Percentiles rank a stretch among this genome's conserved stretches.
Conservation (phyloP, 164 flowering plant genomes). For the Tetrastigma voinierianum region DNA sequence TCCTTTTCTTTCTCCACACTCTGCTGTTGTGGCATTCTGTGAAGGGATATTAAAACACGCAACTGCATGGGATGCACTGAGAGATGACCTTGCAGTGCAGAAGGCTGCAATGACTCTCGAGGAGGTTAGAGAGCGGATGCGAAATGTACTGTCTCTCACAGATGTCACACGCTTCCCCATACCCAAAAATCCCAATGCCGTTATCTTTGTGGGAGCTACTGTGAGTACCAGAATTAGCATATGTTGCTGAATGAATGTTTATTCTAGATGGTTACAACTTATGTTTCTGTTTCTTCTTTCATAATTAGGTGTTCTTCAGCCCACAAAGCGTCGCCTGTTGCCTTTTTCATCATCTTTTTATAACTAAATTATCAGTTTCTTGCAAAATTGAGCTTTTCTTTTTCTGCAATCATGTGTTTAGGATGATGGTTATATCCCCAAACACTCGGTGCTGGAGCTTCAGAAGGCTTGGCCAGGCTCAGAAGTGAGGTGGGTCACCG, state of each 20-base stretch:
- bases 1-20: constrained; percentile 95
- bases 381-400: neutral
- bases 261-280: neutral
- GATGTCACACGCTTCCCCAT: constrained; percentile 96
- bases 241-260: neutral
- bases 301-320: neutral
- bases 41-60: constrained; percentile 90
- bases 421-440: constrained; percentile 98
- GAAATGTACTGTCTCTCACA: constrained; percentile 85
- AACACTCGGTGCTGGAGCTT: constrained; percentile 87
- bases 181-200: constrained; percentile 86
- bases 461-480: constrained; percentile 99
- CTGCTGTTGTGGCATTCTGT: constrained; percentile 97
- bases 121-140: constrained; percentile 83
- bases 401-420: constrained; percentile 23
- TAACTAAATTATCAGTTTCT: too few relatives aligned
- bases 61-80: constrained; percentile 96
- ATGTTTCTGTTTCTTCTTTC: neutral
- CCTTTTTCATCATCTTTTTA: neutral
- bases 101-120: constrained; percentile 74
- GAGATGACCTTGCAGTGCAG: constrained; percentile 63
- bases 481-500: constrained; percentile 98
- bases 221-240: constrained; percentile 46
- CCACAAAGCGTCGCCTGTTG: neutral
- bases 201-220: constrained; percentile 90